Percentiles rank a stretch among this genome's conserved stretches.
These are phyloP conservation scores for Xerocomus nothofagi DNA, from an alignment of 1,284 basidiomycete genomes.

Conservation along the genomic window DNA sequence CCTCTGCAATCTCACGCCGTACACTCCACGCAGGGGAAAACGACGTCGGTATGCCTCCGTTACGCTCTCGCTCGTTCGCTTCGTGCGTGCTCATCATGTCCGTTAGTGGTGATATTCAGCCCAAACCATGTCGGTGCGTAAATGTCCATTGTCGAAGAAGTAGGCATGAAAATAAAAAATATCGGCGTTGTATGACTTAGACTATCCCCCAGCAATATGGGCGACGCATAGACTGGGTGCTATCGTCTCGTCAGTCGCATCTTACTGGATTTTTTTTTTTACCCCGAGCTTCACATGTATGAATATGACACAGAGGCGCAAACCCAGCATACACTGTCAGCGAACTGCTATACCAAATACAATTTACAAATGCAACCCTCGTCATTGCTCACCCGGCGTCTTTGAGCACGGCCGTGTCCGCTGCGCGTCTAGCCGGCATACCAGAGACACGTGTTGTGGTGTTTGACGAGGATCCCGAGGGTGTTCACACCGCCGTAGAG, in stretches of 20 bases:
- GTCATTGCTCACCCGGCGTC: conserved; percentile 60
- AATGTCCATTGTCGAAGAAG: conserved; percentile 8
- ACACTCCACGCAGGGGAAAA: conserved; percentile 24
- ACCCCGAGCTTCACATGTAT: not conserved
- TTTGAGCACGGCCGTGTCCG: conserved; percentile 51
- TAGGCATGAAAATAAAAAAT: too few relatives aligned
- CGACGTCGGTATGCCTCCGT: conserved; percentile 49
- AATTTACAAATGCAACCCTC: conserved; percentile 53
- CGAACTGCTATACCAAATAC: conserved; percentile 67
- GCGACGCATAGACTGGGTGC: conserved; percentile 69
- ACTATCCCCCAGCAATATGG: conserved; percentile 73
- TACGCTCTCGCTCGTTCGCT: not conserved
- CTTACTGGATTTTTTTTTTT: not conserved
- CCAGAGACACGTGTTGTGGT: conserved; percentile 52
- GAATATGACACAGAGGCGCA: conserved; percentile 36
- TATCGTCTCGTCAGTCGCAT: conserved; percentile 53
- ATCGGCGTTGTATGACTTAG: conserved; percentile 37
- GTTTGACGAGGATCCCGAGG: conserved; percentile 39
- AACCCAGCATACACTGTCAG: conserved; percentile 69
- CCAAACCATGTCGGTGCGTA: conserved; percentile 65
- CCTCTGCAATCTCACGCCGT: conserved; percentile 1
- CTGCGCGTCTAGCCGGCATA: conserved; percentile 54
- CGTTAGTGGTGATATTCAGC: conserved; percentile 61
- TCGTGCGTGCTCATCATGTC: conserved; percentile 7
- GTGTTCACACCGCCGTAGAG: conserved; percentile 35